Base-by-base conservation (phyloP, 768 basidiomycete species). In the Phylloporus sp. region DNA sequence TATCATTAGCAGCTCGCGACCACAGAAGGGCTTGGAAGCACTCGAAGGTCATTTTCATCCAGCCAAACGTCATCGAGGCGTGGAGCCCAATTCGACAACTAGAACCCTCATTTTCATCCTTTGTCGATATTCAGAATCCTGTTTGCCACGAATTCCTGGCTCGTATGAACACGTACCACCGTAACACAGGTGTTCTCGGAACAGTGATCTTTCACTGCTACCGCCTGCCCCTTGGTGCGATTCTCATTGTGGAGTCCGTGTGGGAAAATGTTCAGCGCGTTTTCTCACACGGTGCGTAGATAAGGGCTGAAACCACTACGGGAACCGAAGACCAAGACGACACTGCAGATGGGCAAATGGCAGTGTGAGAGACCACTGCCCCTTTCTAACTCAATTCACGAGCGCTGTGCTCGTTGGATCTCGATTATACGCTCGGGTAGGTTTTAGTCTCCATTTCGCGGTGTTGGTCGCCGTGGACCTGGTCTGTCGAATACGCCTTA, bases 171-270 rank as follows among this genome's bases (percentile, higher is more conserved):
- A 6, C 17, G 32, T 10, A 31, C 26, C 29, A 21, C 18, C n/a
- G n/a, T n/a, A n/a, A 36, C 22, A 13, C 28, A 11, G 5, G 32
- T 32, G 38, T 22, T 6, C 9, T 37, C 10, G 18, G 5, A 38
- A 27, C 4, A 24, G n/a, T 8, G 6, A 15, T 10, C 2, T 10
- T 18, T 31, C 18, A 8, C 35, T 23, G 6, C 15, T n/a, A n/a
- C 21, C 14, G 11, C 24, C 29, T 13, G n/a, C 41, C 13, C 27
- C 48, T 49, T 50, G 50, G 47, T 53, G 50, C 15, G 52, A 53
- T 34, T 52, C 45, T 38, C 14, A 13, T 14, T 6, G n/a, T n/a
- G n/a, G n/a, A n/a, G n/a, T n/a, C n/a, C n/a, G n/a, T n/a, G 26
- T 14, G 11, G 27, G 28, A 35, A 10, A 40, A 23, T 20, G 13